Percentiles rank a stretch among this genome's conserved stretches.
These are phyloP conservation scores for Castanopsis chinensis DNA, from an alignment of 306 rosid species.

Conservation along the genomic window DNA sequence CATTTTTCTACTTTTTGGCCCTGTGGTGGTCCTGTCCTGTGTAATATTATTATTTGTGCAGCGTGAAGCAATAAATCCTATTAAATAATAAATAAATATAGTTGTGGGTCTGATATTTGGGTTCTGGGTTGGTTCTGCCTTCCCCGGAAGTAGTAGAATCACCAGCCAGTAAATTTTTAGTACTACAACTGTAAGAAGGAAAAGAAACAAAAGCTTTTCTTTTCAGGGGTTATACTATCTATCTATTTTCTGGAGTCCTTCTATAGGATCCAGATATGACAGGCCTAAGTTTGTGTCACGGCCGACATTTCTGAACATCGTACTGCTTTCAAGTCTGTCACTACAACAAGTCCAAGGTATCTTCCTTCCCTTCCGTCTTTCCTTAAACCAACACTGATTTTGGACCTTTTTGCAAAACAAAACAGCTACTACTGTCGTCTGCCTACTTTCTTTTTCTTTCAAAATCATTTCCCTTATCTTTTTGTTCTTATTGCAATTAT, in stretches of 20 bases:
- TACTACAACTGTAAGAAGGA: not conserved
- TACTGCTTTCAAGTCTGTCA: not conserved
- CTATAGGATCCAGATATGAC: not conserved
- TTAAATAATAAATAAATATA: not conserved
- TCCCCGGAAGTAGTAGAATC: not conserved
- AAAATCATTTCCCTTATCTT: too few species aligned
- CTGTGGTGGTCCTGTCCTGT: not conserved
- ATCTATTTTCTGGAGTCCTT: not conserved
- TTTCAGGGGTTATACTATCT: not conserved
- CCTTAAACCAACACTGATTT: not conserved
- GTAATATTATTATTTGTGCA: not conserved
- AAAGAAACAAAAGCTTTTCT: not conserved
- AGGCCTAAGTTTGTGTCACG: not conserved
- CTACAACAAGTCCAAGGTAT: not conserved
- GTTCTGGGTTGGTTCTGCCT: not conserved
- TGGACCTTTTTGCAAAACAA: too few species aligned
- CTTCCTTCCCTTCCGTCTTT: not conserved
- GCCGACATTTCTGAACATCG: slow-evolving; percentile 3
- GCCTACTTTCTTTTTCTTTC: not conserved
- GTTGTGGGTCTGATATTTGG: not conserved
- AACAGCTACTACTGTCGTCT: too few species aligned
- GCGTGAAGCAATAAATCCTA: not conserved
- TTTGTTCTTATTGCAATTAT: too few species aligned
- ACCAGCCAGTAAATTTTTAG: not conserved
- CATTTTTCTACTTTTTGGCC: not conserved